These are phyloP conservation scores for Luffa acutangula DNA, from an alignment of 306 rosid species.

Conservation along the genomic window DNA sequence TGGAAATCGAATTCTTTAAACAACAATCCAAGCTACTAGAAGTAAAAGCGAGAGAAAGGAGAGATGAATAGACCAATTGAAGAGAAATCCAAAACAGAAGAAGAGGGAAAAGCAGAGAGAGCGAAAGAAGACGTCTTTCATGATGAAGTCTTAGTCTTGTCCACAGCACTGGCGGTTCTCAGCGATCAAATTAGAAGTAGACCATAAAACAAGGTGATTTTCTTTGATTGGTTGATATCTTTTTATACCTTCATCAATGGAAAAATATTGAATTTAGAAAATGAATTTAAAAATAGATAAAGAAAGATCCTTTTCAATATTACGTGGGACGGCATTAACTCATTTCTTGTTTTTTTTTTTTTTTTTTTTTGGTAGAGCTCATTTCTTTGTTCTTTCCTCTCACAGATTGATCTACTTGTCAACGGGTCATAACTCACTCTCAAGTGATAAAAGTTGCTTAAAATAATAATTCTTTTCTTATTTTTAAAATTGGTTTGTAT, in stretches of 20 bases:
- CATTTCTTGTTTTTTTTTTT: too few relatives aligned
- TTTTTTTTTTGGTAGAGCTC: too few relatives aligned
- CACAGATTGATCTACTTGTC: too few relatives aligned
- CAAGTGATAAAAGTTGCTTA: too few relatives aligned
- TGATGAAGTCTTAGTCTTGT: neutral
- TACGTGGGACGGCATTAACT: neutral
- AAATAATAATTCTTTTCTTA: too few relatives aligned
- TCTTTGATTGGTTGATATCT: neutral
- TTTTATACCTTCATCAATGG: neutral
- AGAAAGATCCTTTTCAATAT: neutral
- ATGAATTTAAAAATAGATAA: neutral
- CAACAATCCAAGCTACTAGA: neutral
- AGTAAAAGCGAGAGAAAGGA: neutral
- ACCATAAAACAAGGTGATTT: neutral
- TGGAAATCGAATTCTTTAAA: neutral
- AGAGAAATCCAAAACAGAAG: neutral
- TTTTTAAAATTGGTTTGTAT: too few relatives aligned
- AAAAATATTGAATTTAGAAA: neutral
- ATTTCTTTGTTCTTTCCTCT: too few relatives aligned
- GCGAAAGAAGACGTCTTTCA: neutral
- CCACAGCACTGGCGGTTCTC: neutral
- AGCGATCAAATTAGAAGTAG: neutral
- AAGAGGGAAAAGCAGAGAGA: slow-evolving; percentile 5
- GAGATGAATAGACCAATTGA: neutral
- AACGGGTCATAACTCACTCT: too few relatives aligned